Percentiles rank a stretch among this genome's conserved stretches.
phyloP scores from a whole-genome alignment of 2,329 filamentous ascomycete genomes.

The Colletotrichum lupini region DNA sequence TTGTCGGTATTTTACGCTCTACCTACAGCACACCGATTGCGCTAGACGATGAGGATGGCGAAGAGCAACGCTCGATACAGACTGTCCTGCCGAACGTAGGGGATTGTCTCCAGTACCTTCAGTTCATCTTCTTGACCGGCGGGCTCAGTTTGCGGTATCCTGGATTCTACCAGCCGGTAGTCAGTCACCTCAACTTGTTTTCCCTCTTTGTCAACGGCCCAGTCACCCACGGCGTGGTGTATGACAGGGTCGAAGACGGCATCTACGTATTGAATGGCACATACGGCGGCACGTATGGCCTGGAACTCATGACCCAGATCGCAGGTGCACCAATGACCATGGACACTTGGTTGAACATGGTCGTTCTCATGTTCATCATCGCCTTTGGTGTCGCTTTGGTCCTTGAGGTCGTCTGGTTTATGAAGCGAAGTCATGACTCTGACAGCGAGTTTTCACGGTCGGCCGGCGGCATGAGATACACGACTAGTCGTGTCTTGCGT shows the following conservation, averaged over 20 bases:
- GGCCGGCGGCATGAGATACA: constrained; percentile 22
- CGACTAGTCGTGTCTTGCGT: constrained; percentile 65
- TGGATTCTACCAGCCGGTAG: constrained; percentile 77
- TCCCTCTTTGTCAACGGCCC: constrained; percentile 67
- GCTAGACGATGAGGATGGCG: constrained; percentile 12
- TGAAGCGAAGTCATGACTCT: constrained; percentile 55
- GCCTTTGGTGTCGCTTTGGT: constrained; percentile 62
- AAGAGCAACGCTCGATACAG: constrained; percentile 4
- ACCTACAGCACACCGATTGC: constrained; percentile 14
- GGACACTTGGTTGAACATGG: constrained; percentile 78
- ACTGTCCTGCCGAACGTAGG: constrained; percentile 38
- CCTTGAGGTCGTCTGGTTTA: constrained; percentile 55
- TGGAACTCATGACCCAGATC: constrained; percentile 75
- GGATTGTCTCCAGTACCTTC: constrained; percentile 79
- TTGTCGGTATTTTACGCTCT: constrained; percentile 29
- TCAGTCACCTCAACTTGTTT: constrained; percentile 76
- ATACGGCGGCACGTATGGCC: constrained; percentile 63
- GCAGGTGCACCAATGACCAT: constrained; percentile 71
- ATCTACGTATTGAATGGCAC: constrained; percentile 76
- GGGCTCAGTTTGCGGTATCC: constrained; percentile 78
- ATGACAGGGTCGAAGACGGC: constrained; percentile 55
- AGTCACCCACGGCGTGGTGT: constrained; percentile 38
- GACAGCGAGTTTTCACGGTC: constrained; percentile 41
- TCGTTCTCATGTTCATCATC: constrained; percentile 71
- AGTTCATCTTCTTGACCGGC: constrained; percentile 78